phyloP scores from a whole-genome alignment of 78 protist species.

The Speleostelium caveatum region DNA sequence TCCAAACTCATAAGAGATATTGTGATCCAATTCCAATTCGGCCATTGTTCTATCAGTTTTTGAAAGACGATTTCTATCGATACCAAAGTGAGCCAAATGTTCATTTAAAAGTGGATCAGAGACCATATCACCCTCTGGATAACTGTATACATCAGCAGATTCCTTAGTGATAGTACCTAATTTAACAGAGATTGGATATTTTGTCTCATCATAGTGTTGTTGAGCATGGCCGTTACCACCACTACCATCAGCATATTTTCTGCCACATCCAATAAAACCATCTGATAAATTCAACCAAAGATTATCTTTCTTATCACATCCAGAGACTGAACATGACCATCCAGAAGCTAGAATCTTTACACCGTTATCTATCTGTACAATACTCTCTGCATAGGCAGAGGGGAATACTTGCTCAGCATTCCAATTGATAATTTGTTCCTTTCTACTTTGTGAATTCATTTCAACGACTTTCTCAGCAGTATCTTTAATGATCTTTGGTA shows the following conservation, averaged over 20 bases:
- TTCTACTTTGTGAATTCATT: conserved; percentile 23
- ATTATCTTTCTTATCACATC: conserved; percentile 79
- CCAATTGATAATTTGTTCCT: conserved; percentile 46
- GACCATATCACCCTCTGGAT: conserved; percentile 87
- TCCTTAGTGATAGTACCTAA: conserved; percentile 96
- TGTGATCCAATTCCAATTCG: conserved; percentile 93
- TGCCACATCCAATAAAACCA: conserved; percentile 94
- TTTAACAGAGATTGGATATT: conserved; percentile 94
- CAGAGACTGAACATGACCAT: conserved; percentile 39
- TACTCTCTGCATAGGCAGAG: conserved; percentile 78
- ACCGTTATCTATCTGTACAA: conserved; percentile 85
- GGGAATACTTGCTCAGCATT: conserved; percentile 66
- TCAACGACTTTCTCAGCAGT: conserved; percentile 18
- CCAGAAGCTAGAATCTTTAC: conserved; percentile 71
- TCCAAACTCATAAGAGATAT: conserved; percentile 85
- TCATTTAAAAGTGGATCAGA: conserved; percentile 89
- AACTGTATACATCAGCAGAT: conserved; percentile 69
- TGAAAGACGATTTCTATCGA: conserved; percentile 77
- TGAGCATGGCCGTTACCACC: conserved; percentile 96
- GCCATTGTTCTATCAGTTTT: conserved; percentile 94
- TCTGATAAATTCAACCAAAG: conserved; percentile 95
- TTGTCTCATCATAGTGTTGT: conserved; percentile 87
- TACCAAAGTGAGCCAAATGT: conserved; percentile 95
- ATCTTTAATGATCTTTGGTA: conserved; percentile 53
- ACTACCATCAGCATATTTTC: conserved; percentile 87